Evolutionary conservation across 371 early-diverging fungal species (phyloP).

Genomic region (Mycotypha africana): DNA sequence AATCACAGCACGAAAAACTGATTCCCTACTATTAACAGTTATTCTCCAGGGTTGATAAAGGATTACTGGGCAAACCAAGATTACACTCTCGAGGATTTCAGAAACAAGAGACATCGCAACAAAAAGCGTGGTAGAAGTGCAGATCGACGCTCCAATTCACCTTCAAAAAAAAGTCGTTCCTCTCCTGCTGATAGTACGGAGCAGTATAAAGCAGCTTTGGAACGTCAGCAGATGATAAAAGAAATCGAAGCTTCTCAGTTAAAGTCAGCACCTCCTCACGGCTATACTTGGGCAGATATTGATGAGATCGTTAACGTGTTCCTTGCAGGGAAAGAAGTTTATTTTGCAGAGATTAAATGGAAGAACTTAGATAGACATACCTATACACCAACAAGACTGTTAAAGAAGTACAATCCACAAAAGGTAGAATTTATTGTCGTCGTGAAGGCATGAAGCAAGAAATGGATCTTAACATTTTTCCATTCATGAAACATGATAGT

Average conservation of each 20-base stretch:
- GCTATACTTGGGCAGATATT: conserved; percentile 11
- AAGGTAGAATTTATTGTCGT: too few relatives aligned
- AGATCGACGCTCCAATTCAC: neutral
- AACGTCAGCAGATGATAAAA: neutral
- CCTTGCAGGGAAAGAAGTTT: neutral
- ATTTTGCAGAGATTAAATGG: conserved; percentile 20
- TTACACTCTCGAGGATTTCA: neutral
- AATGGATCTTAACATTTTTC: too few relatives aligned
- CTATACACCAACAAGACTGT: conserved; percentile 12
- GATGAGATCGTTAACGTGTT: conserved; percentile 11
- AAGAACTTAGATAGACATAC: neutral
- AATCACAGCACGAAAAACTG: neutral
- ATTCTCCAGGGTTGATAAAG: conserved; percentile 1
- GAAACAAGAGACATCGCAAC: neutral
- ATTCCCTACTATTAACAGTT: neutral
- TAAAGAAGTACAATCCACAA: conserved; percentile 4
- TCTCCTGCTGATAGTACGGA: neutral
- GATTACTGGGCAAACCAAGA: conserved; percentile 9
- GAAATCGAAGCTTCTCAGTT: conserved; percentile 2
- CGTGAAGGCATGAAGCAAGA: too few relatives aligned
- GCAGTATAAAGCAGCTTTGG: too few relatives aligned
- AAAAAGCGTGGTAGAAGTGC: neutral
- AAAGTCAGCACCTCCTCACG: conserved; percentile 9
- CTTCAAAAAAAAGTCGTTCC: neutral
- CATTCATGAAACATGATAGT: too few relatives aligned